phyloP scores from a whole-genome alignment of 805 yeast species.

The Diddensiella santjacobensis region DNA sequence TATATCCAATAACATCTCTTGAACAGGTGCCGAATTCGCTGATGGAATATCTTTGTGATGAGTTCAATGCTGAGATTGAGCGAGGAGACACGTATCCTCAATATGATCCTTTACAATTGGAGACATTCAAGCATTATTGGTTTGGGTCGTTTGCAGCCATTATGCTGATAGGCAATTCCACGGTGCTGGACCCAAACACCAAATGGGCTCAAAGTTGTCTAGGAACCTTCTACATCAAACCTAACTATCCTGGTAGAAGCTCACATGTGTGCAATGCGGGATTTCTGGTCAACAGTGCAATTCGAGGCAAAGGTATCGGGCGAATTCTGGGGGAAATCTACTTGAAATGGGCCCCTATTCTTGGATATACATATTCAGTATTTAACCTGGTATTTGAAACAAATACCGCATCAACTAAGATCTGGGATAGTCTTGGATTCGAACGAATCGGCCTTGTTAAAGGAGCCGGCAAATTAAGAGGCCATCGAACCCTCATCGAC shows the following conservation, averaged over 20 bases:
- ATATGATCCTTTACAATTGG: constrained; percentile 36
- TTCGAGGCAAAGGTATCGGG: constrained; percentile 70
- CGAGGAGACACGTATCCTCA: constrained; percentile 75
- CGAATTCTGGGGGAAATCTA: constrained; percentile 63
- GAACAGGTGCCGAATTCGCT: constrained; percentile 50
- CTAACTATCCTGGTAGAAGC: constrained; percentile 81
- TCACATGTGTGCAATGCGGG: constrained; percentile 89
- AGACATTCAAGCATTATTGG: constrained; percentile 63
- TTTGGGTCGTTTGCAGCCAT: constrained; percentile 63
- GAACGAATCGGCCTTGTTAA: constrained; percentile 71
- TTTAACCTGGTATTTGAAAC: constrained; percentile 85
- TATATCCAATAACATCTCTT: constrained; percentile 54
- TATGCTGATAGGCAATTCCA: constrained; percentile 45
- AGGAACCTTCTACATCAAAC: constrained; percentile 79
- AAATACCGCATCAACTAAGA: constrained; percentile 66
- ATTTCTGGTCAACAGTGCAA: constrained; percentile 58
- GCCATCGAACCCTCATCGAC: constrained; percentile 58
- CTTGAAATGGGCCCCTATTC: constrained; percentile 64
- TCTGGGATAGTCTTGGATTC: constrained; percentile 85
- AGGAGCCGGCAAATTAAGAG: constrained; percentile 70
- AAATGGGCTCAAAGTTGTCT: constrained; percentile 50
- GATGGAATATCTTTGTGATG: constrained; percentile 42
- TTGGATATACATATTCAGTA: constrained; percentile 80
- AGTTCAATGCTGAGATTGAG: constrained; percentile 63
- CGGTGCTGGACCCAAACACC: constrained; percentile 23